These are phyloP conservation scores for Candida sanyaensis DNA, from an alignment of 1,139 yeast genomes.

Conservation along the genomic window DNA sequence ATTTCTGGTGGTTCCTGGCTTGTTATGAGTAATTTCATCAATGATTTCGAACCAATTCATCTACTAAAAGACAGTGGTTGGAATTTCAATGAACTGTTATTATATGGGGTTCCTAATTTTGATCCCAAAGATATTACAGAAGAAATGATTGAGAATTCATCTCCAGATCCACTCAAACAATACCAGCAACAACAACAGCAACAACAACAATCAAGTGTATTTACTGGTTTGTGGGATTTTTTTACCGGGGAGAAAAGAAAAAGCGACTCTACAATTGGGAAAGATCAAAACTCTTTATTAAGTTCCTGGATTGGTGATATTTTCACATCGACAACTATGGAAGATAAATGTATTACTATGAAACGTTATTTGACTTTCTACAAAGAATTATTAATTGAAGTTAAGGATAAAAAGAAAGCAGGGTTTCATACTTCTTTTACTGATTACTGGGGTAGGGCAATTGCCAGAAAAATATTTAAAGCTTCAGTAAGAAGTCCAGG, in stretches of 20 bases:
- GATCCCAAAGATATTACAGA: conserved; percentile 18
- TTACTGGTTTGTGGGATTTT: conserved; percentile 13
- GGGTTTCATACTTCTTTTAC: conserved; percentile 63
- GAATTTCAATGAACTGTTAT: conserved; percentile 49
- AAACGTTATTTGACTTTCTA: conserved; percentile 46
- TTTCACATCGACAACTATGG: neutral
- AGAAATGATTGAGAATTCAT: neutral
- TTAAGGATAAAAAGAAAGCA: conserved; percentile 47
- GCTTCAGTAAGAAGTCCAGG: conserved; percentile 39
- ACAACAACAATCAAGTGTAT: conserved; percentile 68
- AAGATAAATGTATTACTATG: conserved; percentile 11
- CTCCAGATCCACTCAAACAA: neutral
- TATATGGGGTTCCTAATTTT: conserved; percentile 57
- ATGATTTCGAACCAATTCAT: conserved; percentile 44
- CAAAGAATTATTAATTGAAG: conserved; percentile 52
- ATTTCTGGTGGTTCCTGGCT: conserved; percentile 76
- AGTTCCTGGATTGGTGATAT: conserved; percentile 6
- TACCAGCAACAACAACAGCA: neutral
- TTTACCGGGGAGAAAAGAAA: conserved; percentile 14
- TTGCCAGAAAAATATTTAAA: conserved; percentile 49
- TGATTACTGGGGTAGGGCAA: conserved; percentile 69
- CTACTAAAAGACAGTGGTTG: conserved; percentile 35
- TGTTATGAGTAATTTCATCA: conserved; percentile 51
- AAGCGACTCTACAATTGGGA: neutral
- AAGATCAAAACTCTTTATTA: neutral